Percentiles rank a stretch among this genome's conserved stretches.
Conservation (phyloP, 1,284 basidiomycete species). For the Ustilago shanxiensis region DNA sequence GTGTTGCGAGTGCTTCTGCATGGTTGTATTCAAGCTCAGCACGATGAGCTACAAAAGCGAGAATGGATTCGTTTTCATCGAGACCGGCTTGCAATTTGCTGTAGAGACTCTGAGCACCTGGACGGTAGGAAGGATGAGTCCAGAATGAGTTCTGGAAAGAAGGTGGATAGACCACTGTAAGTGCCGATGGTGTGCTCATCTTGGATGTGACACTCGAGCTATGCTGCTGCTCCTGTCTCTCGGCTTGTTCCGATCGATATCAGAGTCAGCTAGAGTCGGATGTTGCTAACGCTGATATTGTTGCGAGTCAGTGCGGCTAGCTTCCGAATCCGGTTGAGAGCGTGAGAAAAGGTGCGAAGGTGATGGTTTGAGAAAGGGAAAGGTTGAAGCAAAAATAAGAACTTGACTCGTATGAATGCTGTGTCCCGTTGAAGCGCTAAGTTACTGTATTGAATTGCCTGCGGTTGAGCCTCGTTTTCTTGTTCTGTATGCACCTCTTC, state of each 20-base stretch:
- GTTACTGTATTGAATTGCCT: slow-evolving; percentile 2
- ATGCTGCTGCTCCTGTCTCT: no score
- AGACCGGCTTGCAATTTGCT: slow-evolving; percentile 63
- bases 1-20: slow-evolving; percentile 56
- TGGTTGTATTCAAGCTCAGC: slow-evolving; percentile 60
- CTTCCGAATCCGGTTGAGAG: not conserved
- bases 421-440: no score
- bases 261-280: no score
- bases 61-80: slow-evolving; percentile 64
- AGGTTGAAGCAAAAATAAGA: not conserved
- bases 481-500: slow-evolving; percentile 9
- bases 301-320: no score
- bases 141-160: slow-evolving; percentile 65
- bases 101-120: slow-evolving; percentile 59
- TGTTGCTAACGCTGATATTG: no score
- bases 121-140: slow-evolving; percentile 65
- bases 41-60: slow-evolving; percentile 62
- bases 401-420: no score
- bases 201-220: slow-evolving; percentile 6
- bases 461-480: slow-evolving; percentile 17
- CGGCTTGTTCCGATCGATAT: not conserved
- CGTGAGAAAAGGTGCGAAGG: no score
- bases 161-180: slow-evolving; percentile 61
- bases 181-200: slow-evolving; percentile 62
- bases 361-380: not conserved